Evolutionary conservation across 139 green algal species (phyloP).

Genomic region (Mesotaenium endlicherianum): DNA sequence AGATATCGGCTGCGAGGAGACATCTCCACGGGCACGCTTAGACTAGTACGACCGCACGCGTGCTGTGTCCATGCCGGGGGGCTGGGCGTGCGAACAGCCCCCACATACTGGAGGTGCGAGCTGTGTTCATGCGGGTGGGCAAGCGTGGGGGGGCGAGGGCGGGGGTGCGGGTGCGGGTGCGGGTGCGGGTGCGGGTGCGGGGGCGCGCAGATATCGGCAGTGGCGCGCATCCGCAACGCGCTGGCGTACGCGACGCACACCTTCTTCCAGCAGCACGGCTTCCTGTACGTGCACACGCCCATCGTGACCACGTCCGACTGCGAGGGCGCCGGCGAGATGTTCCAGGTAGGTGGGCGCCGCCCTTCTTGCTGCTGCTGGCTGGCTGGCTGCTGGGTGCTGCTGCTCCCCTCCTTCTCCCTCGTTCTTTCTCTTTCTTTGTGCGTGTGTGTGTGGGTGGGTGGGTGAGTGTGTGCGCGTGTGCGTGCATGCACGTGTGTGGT

Average conservation of each 20-base stretch:
- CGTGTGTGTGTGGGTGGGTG: not conserved
- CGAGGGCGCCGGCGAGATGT: slow-evolving; percentile 98
- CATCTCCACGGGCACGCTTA: not conserved
- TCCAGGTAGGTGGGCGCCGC: slow-evolving; percentile 70
- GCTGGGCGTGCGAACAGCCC: not conserved
- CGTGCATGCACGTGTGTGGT: too few relatives aligned
- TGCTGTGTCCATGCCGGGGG: not conserved
- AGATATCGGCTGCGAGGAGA: not conserved
- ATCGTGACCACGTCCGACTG: slow-evolving; percentile 92
- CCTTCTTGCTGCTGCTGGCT: not conserved
- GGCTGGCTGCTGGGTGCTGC: too few relatives aligned
- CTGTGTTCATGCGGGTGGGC: not conserved
- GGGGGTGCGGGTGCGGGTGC: too few relatives aligned
- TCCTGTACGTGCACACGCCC: slow-evolving; percentile 97
- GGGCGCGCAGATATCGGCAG: slow-evolving; percentile 75
- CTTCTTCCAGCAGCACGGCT: slow-evolving; percentile 90
- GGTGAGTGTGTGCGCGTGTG: too few relatives aligned
- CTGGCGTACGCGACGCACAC: slow-evolving; percentile 93
- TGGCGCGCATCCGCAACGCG: slow-evolving; percentile 93
- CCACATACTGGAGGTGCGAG: not conserved
- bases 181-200: too few relatives aligned
- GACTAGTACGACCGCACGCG: not conserved
- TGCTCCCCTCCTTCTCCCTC: not conserved
- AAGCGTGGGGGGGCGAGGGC: too few relatives aligned
- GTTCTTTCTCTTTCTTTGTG: not conserved